Percentiles rank a stretch among this genome's conserved stretches.
Evolutionary conservation across 176 grass and related monocot species (phyloP).

Genomic region (Hordeum vulgare): DNA sequence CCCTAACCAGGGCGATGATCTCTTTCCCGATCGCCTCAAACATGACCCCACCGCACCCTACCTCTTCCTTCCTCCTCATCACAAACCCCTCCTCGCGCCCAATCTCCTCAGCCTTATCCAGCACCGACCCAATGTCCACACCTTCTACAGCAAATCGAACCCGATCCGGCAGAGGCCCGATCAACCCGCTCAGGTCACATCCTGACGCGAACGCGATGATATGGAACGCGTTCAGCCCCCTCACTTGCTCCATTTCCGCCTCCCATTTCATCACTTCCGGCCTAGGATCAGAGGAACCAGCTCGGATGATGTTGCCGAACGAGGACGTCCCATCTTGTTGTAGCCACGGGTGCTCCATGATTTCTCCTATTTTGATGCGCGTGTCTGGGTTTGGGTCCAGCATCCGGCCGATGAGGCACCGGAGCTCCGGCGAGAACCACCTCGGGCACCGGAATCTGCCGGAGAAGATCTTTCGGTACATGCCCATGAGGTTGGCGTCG

Average conservation of each 20-base stretch:
- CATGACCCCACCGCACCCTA: not conserved
- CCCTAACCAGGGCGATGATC: too few species aligned
- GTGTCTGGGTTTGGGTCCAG: not conserved
- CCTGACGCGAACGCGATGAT: slow-evolving; percentile 31
- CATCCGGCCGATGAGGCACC: not conserved
- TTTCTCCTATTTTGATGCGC: slow-evolving; percentile 16
- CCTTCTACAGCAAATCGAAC: not conserved
- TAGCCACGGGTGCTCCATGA: slow-evolving; percentile 31
- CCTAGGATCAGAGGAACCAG: not conserved
- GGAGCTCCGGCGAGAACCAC: slow-evolving; percentile 31
- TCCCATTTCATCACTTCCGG: slow-evolving; percentile 12
- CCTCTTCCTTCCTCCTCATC: not conserved
- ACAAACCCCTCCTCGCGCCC: not conserved
- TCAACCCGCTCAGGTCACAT: slow-evolving; percentile 29
- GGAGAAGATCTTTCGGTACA: slow-evolving; percentile 38
- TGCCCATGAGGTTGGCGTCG: slow-evolving; percentile 29
- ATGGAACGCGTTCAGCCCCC: slow-evolving; percentile 34
- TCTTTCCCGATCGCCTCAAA: not conserved
- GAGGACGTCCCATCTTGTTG: not conserved
- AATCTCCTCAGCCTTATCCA: not conserved
- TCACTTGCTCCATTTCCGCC: not conserved
- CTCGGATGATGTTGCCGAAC: not conserved
- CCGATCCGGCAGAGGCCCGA: slow-evolving; percentile 11
- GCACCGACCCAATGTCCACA: not conserved
- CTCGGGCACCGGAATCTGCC: slow-evolving; percentile 27